A percentile compares a stretch with the other conserved stretches of the same genome.
These are phyloP conservation scores for Cyclostephanos tholiformis DNA, from an alignment of 108 stramenopile genomes.

Conservation along the genomic window DNA sequence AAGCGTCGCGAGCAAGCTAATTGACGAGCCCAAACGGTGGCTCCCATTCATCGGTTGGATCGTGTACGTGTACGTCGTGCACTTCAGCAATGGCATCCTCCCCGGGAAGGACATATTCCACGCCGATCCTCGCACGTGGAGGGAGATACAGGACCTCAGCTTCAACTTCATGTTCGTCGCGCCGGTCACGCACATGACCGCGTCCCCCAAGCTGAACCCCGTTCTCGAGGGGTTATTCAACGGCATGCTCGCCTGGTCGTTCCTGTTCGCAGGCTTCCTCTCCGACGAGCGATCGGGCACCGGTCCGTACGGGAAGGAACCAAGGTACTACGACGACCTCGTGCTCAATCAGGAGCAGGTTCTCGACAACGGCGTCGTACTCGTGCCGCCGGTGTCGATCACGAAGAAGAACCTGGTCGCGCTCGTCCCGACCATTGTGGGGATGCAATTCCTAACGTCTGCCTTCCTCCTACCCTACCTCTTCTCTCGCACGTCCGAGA, in stretches of 20 bases:
- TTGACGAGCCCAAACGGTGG: slow-evolving; percentile 67
- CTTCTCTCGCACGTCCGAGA: slow-evolving; percentile 62
- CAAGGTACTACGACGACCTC: slow-evolving; percentile 36
- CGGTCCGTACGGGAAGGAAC: slow-evolving; percentile 9
- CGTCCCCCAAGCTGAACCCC: slow-evolving; percentile 80
- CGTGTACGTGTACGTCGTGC: slow-evolving; percentile 78
- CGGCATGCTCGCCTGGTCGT: slow-evolving; percentile 85
- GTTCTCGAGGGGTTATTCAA: slow-evolving; percentile 89
- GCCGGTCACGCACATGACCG: slow-evolving; percentile 71
- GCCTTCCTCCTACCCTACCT: slow-evolving; percentile 87
- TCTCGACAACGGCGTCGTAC: slow-evolving; percentile 27
- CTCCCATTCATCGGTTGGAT: slow-evolving; percentile 64
- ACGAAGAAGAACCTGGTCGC: slow-evolving; percentile 71
- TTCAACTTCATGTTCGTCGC: slow-evolving; percentile 86
- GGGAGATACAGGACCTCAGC: slow-evolving; percentile 79
- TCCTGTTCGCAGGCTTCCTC: slow-evolving; percentile 86
- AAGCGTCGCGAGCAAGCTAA: slow-evolving; percentile 52
- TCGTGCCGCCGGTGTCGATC: slow-evolving; percentile 29
- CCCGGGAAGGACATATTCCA: slow-evolving; percentile 72
- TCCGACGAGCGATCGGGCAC: slow-evolving; percentile 73
- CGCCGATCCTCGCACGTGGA: slow-evolving; percentile 81
- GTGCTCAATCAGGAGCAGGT: slow-evolving; percentile 32
- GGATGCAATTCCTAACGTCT: slow-evolving; percentile 91
- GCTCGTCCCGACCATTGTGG: slow-evolving; percentile 66
- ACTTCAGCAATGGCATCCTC: slow-evolving; percentile 76